A percentile compares a stretch with the other conserved stretches of the same genome.
phyloP scores from a whole-genome alignment of 306 rosid species.

The Prunus kanzakura region DNA sequence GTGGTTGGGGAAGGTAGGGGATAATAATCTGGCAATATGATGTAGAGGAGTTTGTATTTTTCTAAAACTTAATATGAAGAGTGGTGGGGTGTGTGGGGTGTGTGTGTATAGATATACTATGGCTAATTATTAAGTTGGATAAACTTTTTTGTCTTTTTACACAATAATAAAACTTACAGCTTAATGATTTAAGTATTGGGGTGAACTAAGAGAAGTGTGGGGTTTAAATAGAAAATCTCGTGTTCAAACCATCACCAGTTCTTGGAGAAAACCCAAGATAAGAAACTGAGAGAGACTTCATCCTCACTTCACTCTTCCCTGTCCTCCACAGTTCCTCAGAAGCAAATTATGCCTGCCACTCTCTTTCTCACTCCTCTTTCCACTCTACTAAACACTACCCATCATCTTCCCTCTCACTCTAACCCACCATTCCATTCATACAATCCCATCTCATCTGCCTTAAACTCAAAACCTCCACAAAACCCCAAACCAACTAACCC shows the following conservation, averaged over 20 bases:
- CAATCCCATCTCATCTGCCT: constrained; percentile 39
- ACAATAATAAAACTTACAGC: too few species aligned
- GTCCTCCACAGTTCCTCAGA: neutral
- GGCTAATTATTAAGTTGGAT: too few species aligned
- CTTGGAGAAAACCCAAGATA: neutral
- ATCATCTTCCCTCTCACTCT: neutral
- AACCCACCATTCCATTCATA: constrained; percentile 15
- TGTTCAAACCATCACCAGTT: neutral
- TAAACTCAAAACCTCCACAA: constrained; percentile 25
- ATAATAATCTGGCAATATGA: too few species aligned
- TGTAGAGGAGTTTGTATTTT: too few species aligned
- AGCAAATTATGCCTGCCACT: constrained; percentile 24
- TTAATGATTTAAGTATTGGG: too few species aligned
- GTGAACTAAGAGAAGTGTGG: too few species aligned
- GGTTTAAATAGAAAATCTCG: too few species aligned
- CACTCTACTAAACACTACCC: neutral
- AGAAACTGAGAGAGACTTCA: neutral
- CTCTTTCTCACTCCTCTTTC: constrained; percentile 29
- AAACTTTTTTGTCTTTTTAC: too few species aligned
- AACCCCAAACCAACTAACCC: constrained; percentile 22
- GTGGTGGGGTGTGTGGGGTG: too few species aligned
- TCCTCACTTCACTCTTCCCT: neutral
- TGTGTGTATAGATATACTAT: too few species aligned
- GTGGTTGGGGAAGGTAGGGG: too few species aligned
- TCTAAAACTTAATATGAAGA: too few species aligned